These are phyloP conservation scores for Fusarium sp. DNA, from an alignment of 2,329 filamentous ascomycete species.

Conservation along the genomic window DNA sequence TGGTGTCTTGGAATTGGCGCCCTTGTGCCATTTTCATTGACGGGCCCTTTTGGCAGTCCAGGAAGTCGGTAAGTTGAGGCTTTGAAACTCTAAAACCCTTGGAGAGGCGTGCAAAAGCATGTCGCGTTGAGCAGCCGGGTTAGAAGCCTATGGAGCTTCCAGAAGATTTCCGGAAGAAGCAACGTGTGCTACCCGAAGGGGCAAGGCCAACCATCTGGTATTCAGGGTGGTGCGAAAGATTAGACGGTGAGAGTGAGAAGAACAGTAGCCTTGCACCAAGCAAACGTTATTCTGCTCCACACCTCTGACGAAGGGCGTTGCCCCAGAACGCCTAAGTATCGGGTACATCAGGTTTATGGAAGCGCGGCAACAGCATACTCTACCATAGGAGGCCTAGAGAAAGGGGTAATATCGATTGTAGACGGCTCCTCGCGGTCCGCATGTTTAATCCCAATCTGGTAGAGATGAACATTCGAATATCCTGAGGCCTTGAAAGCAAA, in stretches of 20 bases:
- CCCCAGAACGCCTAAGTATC: conserved; percentile 37
- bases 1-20: conserved; percentile 20
- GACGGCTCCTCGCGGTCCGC: conserved; percentile 11
- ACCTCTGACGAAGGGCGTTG: conserved; percentile 30
- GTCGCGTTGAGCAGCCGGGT: background rate
- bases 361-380: background rate
- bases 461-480: conserved; percentile 22
- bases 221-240: conserved; percentile 17
- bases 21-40: background rate
- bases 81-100: conserved; percentile 35
- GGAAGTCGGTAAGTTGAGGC: conserved; percentile 44
- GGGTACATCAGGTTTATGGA: conserved; percentile 28
- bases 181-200: conserved; percentile 10
- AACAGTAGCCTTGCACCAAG: conserved; percentile 32
- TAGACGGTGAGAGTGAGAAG: conserved; percentile 16
- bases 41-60: conserved; percentile 17
- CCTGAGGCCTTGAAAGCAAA: conserved; percentile 31
- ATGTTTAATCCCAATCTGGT: conserved; percentile 31
- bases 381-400: conserved; percentile 27
- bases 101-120: conserved; percentile 18
- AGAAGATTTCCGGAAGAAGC: conserved; percentile 46
- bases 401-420: conserved; percentile 27
- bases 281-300: conserved; percentile 31
- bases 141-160: conserved; percentile 28
- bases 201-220: conserved; percentile 19